These are phyloP conservation scores for Fusarium denticulatum DNA, from an alignment of 2,329 filamentous ascomycete genomes.

Conservation along the genomic window DNA sequence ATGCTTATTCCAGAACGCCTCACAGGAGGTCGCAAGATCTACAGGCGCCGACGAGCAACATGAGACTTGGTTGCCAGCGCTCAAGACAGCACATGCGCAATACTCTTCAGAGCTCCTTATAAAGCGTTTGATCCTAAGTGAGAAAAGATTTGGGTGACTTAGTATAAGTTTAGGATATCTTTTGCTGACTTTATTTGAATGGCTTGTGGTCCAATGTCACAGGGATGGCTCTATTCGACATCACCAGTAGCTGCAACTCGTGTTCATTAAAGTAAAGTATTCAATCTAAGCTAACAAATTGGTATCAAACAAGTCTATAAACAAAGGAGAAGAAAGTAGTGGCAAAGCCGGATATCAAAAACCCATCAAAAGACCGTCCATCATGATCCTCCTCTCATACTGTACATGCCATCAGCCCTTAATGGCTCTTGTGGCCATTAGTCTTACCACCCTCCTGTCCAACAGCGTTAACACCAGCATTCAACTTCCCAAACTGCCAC, in stretches of 20 bases:
- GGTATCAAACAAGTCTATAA: constrained; percentile 30
- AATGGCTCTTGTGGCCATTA: constrained; percentile 35
- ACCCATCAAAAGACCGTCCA: not conserved
- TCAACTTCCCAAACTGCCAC: constrained; percentile 72
- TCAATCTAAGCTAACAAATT: constrained; percentile 8
- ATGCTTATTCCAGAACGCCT: too few species aligned
- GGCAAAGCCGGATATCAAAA: constrained; percentile 11
- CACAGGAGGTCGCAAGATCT: not conserved
- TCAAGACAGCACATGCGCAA: not conserved
- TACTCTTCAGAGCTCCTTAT: not conserved
- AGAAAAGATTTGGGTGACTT: not conserved
- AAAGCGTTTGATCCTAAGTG: accelerated
- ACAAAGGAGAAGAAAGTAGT: not conserved
- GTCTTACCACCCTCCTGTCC: constrained; percentile 36
- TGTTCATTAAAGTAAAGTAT: not conserved
- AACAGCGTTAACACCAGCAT: constrained; percentile 49
- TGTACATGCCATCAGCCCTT: not conserved
- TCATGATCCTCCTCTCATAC: not conserved
- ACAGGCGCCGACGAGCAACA: not conserved
- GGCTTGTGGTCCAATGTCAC: accelerated
- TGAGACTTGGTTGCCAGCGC: not conserved
- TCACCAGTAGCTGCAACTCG: not conserved
- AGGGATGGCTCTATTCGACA: accelerated
- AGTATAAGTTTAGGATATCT: not conserved
- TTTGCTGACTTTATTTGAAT: not conserved